phyloP scores from a whole-genome alignment of 1,139 yeast genomes.

The Candida frijolesensis region DNA sequence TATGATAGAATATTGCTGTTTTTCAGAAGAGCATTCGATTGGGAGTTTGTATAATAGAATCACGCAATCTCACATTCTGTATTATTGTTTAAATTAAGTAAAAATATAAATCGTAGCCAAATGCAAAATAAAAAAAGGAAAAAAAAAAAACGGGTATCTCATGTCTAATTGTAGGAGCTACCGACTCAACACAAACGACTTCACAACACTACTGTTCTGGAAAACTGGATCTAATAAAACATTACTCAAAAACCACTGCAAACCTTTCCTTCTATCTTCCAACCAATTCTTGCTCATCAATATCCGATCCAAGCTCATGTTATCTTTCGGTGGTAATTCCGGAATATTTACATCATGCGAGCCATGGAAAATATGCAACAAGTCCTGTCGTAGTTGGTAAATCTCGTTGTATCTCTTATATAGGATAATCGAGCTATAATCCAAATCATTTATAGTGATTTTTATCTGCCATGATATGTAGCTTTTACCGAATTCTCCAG shows the following conservation, averaged over 20 bases:
- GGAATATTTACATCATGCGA: constrained; percentile 51
- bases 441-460: constrained; percentile 43
- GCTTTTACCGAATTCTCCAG: constrained; percentile 41
- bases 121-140: neutral
- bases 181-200: constrained; percentile 45
- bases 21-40: constrained; percentile 17
- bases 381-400: constrained; percentile 44
- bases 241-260: constrained; percentile 74
- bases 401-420: constrained; percentile 71
- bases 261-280: constrained; percentile 62
- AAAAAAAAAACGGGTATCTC: no score
- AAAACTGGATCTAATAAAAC: constrained; percentile 66
- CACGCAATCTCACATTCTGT: neutral
- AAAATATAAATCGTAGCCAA: neutral
- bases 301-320: constrained; percentile 48
- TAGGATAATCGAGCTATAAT: constrained; percentile 50
- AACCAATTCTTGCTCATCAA: constrained; percentile 53
- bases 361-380: constrained; percentile 22
- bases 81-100: constrained; percentile 1
- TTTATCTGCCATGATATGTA: constrained; percentile 53
- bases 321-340: constrained; percentile 64
- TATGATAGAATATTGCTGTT: constrained; percentile 57
- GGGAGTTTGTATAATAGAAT: constrained; percentile 14
- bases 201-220: constrained; percentile 49
- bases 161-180: neutral